These are phyloP conservation scores for Microsporum canis DNA, from an alignment of 2,329 filamentous ascomycete species.

Conservation along the genomic window DNA sequence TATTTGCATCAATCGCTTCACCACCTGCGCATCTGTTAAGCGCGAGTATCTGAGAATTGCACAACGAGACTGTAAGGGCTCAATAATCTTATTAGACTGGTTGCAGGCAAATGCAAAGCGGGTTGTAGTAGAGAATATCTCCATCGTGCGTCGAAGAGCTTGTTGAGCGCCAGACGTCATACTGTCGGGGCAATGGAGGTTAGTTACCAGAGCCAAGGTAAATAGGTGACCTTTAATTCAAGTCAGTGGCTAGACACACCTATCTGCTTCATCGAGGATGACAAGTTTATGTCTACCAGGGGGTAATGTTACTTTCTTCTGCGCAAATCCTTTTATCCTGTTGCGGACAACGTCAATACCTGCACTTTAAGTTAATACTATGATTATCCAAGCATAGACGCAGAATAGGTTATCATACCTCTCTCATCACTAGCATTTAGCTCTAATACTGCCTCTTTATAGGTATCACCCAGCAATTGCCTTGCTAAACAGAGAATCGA, in stretches of 20 bases:
- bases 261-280: conserved; percentile 95
- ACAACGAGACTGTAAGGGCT: conserved; percentile 93
- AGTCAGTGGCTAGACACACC: conserved; percentile 26
- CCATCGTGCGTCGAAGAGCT: conserved; percentile 90
- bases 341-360: conserved; percentile 96
- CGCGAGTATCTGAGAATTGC: conserved; percentile 90
- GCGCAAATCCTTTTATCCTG: conserved; percentile 94
- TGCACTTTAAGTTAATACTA: conserved; percentile 21
- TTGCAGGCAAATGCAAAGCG: conserved; percentile 98
- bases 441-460: conserved; percentile 95
- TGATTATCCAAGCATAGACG: background rate
- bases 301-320: conserved; percentile 95
- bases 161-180: conserved; percentile 98
- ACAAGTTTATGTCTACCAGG: conserved; percentile 87
- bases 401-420: conserved; percentile 37
- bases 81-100: conserved; percentile 98
- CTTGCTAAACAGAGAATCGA: conserved; percentile 86
- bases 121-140: conserved; percentile 94
- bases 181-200: conserved; percentile 25
- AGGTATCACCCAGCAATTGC: conserved; percentile 80
- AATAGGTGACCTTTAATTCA: background rate
- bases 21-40: conserved; percentile 82
- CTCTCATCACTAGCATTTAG: conserved; percentile 93
- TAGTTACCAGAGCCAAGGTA: background rate
- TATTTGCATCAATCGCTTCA: conserved; percentile 82